Evolutionary conservation across 495 filamentous ascomycete species (phyloP).

Genomic region (Aspergillus olivimuriae): DNA sequence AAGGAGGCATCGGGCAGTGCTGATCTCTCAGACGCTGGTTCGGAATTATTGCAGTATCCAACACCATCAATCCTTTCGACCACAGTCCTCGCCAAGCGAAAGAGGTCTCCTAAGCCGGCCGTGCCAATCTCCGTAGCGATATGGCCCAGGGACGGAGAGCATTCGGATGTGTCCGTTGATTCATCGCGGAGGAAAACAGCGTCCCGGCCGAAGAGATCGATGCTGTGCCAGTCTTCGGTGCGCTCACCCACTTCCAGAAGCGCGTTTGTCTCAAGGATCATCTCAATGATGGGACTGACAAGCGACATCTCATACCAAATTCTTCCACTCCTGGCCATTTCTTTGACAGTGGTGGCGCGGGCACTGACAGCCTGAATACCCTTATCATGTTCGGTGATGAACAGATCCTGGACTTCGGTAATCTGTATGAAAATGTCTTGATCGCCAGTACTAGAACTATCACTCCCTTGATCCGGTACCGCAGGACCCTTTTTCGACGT

Average conservation of each 20-base stretch:
- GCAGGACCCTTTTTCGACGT: background rate
- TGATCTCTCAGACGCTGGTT: too few species aligned
- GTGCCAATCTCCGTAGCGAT: slow-evolving; percentile 20
- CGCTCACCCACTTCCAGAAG: slow-evolving; percentile 26
- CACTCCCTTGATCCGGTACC: too few species aligned
- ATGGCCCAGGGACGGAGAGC: background rate
- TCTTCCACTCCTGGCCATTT: slow-evolving; percentile 27
- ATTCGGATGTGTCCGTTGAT: background rate
- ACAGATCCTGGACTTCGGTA: slow-evolving; percentile 36
- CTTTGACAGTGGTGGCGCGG: slow-evolving; percentile 8
- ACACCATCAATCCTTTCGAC: slow-evolving; percentile 33
- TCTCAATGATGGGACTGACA: slow-evolving; percentile 22
- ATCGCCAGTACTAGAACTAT: too few species aligned
- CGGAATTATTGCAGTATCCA: slow-evolving; percentile 29
- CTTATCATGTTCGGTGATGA: slow-evolving; percentile 8
- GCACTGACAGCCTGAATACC: slow-evolving; percentile 16
- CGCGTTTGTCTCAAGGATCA: slow-evolving; percentile 21
- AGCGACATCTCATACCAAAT: slow-evolving; percentile 43
- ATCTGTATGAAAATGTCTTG: slow-evolving; percentile 32
- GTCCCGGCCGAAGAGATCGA: slow-evolving; percentile 22
- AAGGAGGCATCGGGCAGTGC: too few species aligned
- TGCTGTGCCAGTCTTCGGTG: slow-evolving; percentile 21
- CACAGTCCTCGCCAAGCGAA: slow-evolving; percentile 21
- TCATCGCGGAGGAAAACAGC: slow-evolving; percentile 4
- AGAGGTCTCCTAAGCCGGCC: slow-evolving; percentile 27